Evolutionary conservation across 495 filamentous ascomycete species (phyloP), one percentile per base, ranked within the genome.

Genomic region (Penicillium manginii): DNA sequence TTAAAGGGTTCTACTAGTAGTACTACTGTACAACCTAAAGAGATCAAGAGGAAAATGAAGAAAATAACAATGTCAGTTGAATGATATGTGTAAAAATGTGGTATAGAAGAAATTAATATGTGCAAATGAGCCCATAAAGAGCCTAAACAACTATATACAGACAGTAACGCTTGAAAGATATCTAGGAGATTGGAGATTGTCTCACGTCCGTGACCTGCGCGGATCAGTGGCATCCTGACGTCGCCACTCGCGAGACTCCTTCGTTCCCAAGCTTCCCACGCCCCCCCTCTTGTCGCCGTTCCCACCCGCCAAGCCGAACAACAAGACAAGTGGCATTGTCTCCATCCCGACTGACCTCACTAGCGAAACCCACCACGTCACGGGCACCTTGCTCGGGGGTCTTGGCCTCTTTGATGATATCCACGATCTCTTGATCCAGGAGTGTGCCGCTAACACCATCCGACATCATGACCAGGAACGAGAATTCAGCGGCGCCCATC

Each of bases 321-420:
- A 97, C 93, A 4, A 97, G 74, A 67, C 90, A 93, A n/a, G 96
- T 98, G 10, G 92, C 91, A 80, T 98, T 98, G 71, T 98, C 93
- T 0, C 88, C 93, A 52, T 92, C 88, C 8, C 69, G 80, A 18
- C 82, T 86, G 14, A 96, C 87, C 77, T 98, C 96, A 4, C 88
- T 93, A 2, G 93, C 92, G 66, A 92, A 96, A 32, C 83, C 83
- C 29, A 96, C 90, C 11, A 98, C 86, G 55, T 89, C 85, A 48
- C 79, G 82, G 2, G 90, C 84, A 2, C 85, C 94, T 73, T 96
- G 83, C 60, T 96, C 93, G 0, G 94, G 94, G 0, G 96, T 98
- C 65, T 78, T 83, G 7, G 90, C 89, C 72, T 98, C 94, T 68
- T 98, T 98, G 57, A 98, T 82, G 26, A 98, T 86, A 67, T 98